These are phyloP conservation scores for Nephelium lappaceum DNA, from an alignment of 345 rosid genomes.

Conservation along the genomic window DNA sequence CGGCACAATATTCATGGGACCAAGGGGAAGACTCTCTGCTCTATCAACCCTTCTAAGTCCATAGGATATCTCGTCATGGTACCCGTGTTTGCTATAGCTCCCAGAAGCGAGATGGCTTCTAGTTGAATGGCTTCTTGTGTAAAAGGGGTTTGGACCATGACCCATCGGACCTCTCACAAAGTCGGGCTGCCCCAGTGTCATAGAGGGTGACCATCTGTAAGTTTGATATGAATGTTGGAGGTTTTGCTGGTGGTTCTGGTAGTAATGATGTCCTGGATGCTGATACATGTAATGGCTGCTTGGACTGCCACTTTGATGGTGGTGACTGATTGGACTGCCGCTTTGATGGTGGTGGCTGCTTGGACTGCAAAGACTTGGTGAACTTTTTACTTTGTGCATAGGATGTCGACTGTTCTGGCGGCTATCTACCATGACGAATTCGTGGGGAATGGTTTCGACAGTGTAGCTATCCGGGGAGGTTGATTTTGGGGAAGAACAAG, in stretches of 20 bases:
- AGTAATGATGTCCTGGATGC: conserved; percentile 32
- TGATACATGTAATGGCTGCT: conserved; percentile 30
- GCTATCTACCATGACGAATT: conserved; percentile 23
- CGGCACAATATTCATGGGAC: conserved; percentile 42
- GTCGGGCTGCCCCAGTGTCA: conserved; percentile 24
- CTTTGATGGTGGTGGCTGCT: conserved; percentile 20
- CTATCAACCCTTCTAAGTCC: conserved; percentile 34
- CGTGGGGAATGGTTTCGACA: conserved; percentile 29
- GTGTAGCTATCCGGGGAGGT: conserved; percentile 53
- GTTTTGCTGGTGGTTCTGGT: conserved; percentile 36
- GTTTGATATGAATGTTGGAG: conserved; percentile 28
- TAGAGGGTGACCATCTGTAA: conserved; percentile 19
- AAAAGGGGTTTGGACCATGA: conserved; percentile 20
- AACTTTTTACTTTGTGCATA: conserved; percentile 70
- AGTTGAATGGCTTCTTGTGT: conserved; percentile 24
- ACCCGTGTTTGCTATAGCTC: conserved; percentile 25
- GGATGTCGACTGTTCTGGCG: conserved; percentile 33
- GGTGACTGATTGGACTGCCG: conserved; percentile 13
- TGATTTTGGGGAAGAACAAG: conserved; percentile 64
- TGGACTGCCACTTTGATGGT: conserved; percentile 8
- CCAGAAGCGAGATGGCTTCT: conserved; percentile 38
- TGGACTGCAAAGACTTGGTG: conserved; percentile 61
- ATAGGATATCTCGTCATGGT: conserved; percentile 35
- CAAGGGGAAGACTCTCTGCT: conserved; percentile 53
- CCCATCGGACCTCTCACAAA: conserved; percentile 25